Base-by-base conservation (phyloP, 176 grass and related monocot genomes). In the Hyparrhenia diplandra region DNA sequence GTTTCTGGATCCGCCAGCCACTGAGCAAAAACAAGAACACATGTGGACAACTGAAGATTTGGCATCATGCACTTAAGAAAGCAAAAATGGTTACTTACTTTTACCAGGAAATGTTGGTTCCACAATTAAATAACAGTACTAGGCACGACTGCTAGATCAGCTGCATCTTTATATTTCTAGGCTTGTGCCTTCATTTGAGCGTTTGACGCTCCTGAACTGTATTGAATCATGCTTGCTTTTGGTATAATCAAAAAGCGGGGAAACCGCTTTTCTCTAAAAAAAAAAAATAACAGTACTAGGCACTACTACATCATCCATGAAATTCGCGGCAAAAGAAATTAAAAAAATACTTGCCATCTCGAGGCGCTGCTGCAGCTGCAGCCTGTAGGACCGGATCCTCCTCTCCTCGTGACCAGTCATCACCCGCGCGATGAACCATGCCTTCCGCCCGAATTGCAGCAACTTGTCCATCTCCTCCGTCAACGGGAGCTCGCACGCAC, bases 361-460 rank as follows among this genome's bases (percentile, higher is more conserved):
- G 28, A 97, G 80, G 73, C 82, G 90, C 60, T 94, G 85, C 74
- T 97, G 89, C 52, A 97, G 74, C 39, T 87, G 89, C 80, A 97
- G 78, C 87, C 95, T 85, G 85, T 94, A 89, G 40, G 92, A 58
- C 43, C 95, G 84, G 79, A 97, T 97, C 89, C 83, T 90, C 87
- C 90, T 92, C 86, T 97, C 92, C 85, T 94, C 95, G 31, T 92
- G 92, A 31, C 92, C 95, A 10, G 92, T 87, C 37, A 97, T 76
- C 58, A 97, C 92, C 74, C 86, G 87, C n/a, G 87, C 87, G 69
- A 92, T 7, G 83, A 97, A 97, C 94, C 94, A 97, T 14, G 83
- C 91, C 79, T 88, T 97, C 81, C 81, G 88, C 67, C 92, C 89
- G 85, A 94, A 92, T 25, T 94, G 69, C 68, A 89, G 34, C 70